These are phyloP conservation scores for Tetrahymena elliotti DNA, from an alignment of 73 alveolate genomes.

Conservation along the genomic window DNA sequence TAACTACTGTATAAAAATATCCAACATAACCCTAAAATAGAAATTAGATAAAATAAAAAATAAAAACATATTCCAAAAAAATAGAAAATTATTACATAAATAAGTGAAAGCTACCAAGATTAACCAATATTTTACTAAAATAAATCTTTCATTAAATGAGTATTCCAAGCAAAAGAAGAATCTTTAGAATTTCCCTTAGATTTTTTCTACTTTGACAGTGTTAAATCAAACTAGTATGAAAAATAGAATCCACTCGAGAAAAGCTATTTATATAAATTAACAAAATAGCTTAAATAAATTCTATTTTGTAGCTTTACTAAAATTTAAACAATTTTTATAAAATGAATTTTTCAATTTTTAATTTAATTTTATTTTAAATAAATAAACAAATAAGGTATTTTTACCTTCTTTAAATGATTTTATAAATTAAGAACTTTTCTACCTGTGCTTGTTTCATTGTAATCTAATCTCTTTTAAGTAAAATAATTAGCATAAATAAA, in stretches of 20 bases:
- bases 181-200: not conserved
- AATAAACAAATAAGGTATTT: not conserved
- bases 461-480: not conserved
- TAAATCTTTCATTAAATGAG: not conserved
- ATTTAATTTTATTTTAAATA: not conserved
- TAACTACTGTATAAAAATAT: not conserved
- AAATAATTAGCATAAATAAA: not conserved
- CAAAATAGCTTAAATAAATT: too few species aligned
- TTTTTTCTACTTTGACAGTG: not conserved
- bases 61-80: not conserved
- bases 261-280: not conserved
- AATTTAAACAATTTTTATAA: not conserved
- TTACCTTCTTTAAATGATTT: not conserved
- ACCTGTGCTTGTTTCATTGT: not conserved
- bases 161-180: conserved; percentile 15
- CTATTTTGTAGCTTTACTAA: not conserved
- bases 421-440: not conserved
- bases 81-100: not conserved
- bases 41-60: not conserved
- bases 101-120: conserved; percentile 1
- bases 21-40: conserved; percentile 9
- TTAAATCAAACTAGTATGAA: not conserved
- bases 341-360: not conserved
- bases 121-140: not conserved
- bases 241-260: conserved; percentile 12